Base-by-base conservation (phyloP, 805 yeast species). In the Sungouiozyma ichnusensis region DNA sequence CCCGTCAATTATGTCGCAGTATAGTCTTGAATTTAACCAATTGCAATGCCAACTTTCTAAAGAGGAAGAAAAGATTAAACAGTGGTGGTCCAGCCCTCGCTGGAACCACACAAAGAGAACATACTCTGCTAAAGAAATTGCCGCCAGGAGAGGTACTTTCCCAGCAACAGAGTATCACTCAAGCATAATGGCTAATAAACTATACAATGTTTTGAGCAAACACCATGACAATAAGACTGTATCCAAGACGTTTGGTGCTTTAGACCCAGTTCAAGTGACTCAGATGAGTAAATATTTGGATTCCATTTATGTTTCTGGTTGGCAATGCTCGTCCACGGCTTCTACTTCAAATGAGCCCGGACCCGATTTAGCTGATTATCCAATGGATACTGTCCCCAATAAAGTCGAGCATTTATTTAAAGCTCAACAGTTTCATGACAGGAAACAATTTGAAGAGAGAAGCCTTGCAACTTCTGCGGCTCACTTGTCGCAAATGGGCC, bases 261-360 rank as follows among this genome's bases (percentile, higher is more conserved):
- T 90, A 55, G 97, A 90, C 65, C 96, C 97, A 20, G 82, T 90
- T 52, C 97, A 90, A 62, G 86, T 87, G 50, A 72, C 96, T 46
- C 97, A 90, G 68, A 90, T 90, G 97, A 94, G 95, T 54, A 85
- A 85, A 66, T 86, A 85, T 67, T 73, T 90, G 57, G 97, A 88
- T 66, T 76, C 94, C 11, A 76, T 90, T 54, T 90, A 90, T 65
- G 94, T 90, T 50, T 83, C 94, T 35, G 98, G 98, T 41, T 90
- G 98, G 98, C 98, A 90, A 72, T 88, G 95, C 65, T 87, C 96
- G 38, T 87, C 97, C 17, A 90, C 97, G 42, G 97, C 97, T 41
- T 87, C 97, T 15, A 85, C 95, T 35, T 85, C 96, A 34, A 90
- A 90, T 63, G 97, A 90, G 70, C 98, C 97, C 31, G 85, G 95